Evolutionary conservation across 2,329 filamentous ascomycete genomes (phyloP), one percentile per base, ranked within the genome.

Genomic region (Fusarium zealandicum): DNA sequence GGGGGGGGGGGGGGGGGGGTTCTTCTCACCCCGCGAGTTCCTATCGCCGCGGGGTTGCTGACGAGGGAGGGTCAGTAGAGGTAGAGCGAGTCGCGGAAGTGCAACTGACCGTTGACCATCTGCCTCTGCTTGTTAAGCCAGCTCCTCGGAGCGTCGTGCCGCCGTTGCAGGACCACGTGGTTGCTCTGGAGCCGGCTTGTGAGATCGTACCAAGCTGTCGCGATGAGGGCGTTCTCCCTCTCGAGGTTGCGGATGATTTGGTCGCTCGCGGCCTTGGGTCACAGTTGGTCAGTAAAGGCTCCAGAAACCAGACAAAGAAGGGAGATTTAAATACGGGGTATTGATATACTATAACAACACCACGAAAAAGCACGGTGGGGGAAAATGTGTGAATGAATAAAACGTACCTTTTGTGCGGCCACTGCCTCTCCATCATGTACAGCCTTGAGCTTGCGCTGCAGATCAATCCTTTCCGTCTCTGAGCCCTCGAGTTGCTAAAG

Each of bases 201-300:
- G 67, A 95, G 82, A 72, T 93, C 90, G 75, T 93, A 93, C 90
- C 90, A 96, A 2, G 91, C 91, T n/a, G 87, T 89, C 20, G 88
- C 80, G 66, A 96, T 91, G 69, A 95, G 81, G 32, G 82, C 82
- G 71, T 91, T 92, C 73, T 96, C 91, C 64, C 89, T 84, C 71
- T 89, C 83, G 54, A 96, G 82, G 64, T 87, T 90, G 62, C 85
- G 84, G 68, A 90, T 82, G 43, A 79, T 75, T 67, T 82, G 76
- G 39, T 85, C 82, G 59, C 73, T 73, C 48, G 80, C 76, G 36
- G 80, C 79, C 79, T 84, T 66, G 39, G 12, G 18, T 31, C 17
- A 51, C 35, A 31, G 36, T 51, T 36, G 42, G 58, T 64, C 36
- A 54, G 57, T 39, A 61, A 27, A 37, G 20, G 25, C 45, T 59